These are phyloP conservation scores for Mortierella claussenii DNA, from an alignment of 192 early-diverging fungal genomes.

Conservation along the genomic window DNA sequence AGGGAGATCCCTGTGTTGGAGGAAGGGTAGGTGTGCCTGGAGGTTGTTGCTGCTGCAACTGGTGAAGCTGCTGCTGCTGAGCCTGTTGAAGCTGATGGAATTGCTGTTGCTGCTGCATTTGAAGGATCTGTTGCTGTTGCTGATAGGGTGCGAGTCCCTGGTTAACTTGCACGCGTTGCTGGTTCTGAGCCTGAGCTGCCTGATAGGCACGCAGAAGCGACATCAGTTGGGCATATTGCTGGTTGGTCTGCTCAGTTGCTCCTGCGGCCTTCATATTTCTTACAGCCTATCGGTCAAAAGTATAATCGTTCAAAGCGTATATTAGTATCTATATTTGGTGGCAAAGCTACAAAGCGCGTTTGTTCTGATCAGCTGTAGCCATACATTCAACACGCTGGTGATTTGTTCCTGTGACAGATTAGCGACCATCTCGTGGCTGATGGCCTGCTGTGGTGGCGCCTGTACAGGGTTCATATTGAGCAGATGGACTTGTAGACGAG, in stretches of 20 bases:
- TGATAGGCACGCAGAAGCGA: constrained; percentile 62
- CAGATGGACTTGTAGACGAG: neutral
- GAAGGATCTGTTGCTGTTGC: constrained; percentile 55
- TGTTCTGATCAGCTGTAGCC: no score
- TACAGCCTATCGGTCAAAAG: constrained; percentile 27
- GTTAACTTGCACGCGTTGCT: constrained; percentile 24
- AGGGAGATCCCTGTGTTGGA: constrained; percentile 40
- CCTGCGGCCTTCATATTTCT: constrained; percentile 68
- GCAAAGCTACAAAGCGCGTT: neutral
- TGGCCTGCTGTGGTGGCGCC: constrained; percentile 20
- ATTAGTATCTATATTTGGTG: no score
- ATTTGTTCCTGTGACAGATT: constrained; percentile 51
- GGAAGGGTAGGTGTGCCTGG: constrained; percentile 19
- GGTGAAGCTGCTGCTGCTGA: constrained; percentile 54
- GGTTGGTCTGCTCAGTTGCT: constrained; percentile 80
- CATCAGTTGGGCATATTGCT: constrained; percentile 79
- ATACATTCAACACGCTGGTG: constrained; percentile 38
- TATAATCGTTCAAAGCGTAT: no score
- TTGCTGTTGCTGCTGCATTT: constrained; percentile 60
- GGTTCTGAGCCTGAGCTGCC: constrained; percentile 32
- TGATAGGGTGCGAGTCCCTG: constrained; percentile 46
- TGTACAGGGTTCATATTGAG: constrained; percentile 40
- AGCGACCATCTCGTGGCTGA: constrained; percentile 41
- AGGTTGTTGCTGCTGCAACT: constrained; percentile 49
- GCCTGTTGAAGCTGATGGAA: constrained; percentile 51